Base-by-base conservation (phyloP, 768 basidiomycete genomes). In the Galerina sulciceps region DNA sequence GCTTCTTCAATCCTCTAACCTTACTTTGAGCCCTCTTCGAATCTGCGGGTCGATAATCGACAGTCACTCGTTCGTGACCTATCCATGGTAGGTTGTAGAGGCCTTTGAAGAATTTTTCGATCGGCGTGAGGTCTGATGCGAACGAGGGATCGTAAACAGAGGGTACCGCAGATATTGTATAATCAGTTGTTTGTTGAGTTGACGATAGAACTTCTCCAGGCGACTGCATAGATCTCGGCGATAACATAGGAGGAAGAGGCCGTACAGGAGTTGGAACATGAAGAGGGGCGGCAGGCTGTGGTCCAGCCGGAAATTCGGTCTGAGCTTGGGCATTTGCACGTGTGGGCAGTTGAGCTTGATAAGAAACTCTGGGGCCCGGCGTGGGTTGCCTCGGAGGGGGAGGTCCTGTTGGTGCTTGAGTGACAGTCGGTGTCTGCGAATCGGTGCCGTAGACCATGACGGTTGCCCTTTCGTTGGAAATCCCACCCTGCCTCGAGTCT, bases 81-180 rank as follows among this genome's bases (percentile, higher is more conserved):
- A 81, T 63, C 82, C 82, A 84, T 5, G 82, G 82, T 23, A 84
- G 74, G 23, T 69, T 62, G 51, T 80, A 76, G 0, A 83, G 15
- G 1, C 65, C 71, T 4, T 72, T 63, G 35, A 81, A 67, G 57
- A 82, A 83, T 17, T 76, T 77, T 34, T 76, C 75, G n/a, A 83
- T 53, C 0, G 80, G 80, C 17, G 71, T 69, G 31, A 80, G 69
- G 45, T 68, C 71, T 26, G 64, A 63, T 53, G 72, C 69, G 55
- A 78, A 77, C 1, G 78, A 78, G 3, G 76, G 74, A 38, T 69
- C 69, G 22, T 74, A 77, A 22, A 69, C 69, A 4, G 70, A 70
- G 6, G 67, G 67, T 3, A 65, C 63, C 0, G 72, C 68, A 13
- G 73, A 68, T n/a, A 66, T 65, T 14, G 66, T 71, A 31, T 69